Evolutionary conservation across 768 basidiomycete genomes (phyloP).

Genomic region (Russula abietina): DNA sequence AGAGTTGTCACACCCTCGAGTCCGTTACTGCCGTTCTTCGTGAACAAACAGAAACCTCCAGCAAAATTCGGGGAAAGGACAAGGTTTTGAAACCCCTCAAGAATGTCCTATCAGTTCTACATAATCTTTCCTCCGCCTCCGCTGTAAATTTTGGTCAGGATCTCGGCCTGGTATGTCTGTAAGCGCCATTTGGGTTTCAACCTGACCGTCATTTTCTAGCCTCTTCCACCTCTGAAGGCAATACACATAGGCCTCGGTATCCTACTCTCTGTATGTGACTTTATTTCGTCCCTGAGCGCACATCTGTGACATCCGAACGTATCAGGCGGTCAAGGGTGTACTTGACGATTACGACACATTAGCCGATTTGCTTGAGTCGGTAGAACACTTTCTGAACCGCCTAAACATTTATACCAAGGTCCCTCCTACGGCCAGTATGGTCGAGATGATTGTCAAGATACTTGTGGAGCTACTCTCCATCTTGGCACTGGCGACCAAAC

Average conservation of each 20-base stretch:
- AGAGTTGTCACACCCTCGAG: neutral
- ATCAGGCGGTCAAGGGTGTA: neutral
- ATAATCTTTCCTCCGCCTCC: neutral
- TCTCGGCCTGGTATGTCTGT: neutral
- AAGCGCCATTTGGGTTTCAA: neutral
- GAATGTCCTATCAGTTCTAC: neutral
- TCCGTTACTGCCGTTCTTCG: neutral
- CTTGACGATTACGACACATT: neutral
- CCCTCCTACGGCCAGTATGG: neutral
- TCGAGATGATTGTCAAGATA: neutral
- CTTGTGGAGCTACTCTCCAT: neutral
- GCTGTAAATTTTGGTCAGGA: neutral
- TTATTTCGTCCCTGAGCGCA: neutral
- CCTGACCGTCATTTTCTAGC: neutral
- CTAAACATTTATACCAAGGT: neutral
- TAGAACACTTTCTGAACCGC: neutral
- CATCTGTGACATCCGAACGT: neutral
- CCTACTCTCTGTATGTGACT: neutral
- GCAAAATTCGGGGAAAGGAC: neutral
- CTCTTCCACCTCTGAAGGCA: neutral
- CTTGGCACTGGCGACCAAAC: neutral
- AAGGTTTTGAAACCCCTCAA: neutral
- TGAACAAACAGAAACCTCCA: neutral
- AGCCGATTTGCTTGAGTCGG: neutral
- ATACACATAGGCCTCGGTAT: neutral